Percentiles rank a stretch among this genome's conserved stretches.
These are phyloP conservation scores for Ramaria rubella DNA, from an alignment of 768 basidiomycete genomes.

Conservation along the genomic window DNA sequence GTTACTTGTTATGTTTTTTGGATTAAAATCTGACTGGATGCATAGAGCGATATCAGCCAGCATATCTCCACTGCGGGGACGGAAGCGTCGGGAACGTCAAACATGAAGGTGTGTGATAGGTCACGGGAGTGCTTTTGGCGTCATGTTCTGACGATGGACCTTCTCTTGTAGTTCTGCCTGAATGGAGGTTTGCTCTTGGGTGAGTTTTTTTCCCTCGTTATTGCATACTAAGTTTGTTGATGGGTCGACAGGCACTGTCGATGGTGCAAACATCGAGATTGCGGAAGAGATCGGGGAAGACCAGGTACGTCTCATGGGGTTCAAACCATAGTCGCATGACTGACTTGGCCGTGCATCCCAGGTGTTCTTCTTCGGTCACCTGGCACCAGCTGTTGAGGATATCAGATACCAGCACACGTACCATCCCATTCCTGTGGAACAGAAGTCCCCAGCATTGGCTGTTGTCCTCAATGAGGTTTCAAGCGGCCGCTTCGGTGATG, in stretches of 20 bases:
- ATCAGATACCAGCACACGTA: constrained; percentile 83
- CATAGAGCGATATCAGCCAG: constrained; percentile 90
- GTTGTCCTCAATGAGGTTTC: constrained; percentile 72
- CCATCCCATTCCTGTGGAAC: constrained; percentile 69
- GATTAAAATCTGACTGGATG: constrained; percentile 21
- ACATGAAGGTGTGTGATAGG: constrained; percentile 57
- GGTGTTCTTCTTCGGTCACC: constrained; percentile 78
- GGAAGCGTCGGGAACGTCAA: constrained; percentile 76
- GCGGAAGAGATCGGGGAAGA: constrained; percentile 91
- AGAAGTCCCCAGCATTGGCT: constrained; percentile 80
- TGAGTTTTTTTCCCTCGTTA: constrained; percentile 22
- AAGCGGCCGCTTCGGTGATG: constrained; percentile 74
- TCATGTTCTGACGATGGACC: neutral
- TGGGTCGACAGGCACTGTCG: constrained; percentile 28
- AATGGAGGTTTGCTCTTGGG: constrained; percentile 87
- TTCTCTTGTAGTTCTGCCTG: constrained; percentile 60
- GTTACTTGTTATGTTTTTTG: neutral
- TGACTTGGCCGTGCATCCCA: constrained; percentile 19
- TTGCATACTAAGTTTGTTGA: constrained; percentile 8
- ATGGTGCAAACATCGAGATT: constrained; percentile 96
- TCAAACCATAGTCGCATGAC: neutral
- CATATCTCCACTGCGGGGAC: constrained; percentile 98
- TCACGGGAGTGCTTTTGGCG: neutral
- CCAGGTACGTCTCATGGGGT: constrained; percentile 71
- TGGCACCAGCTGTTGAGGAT: constrained; percentile 83